phyloP scores from a whole-genome alignment of 164 flowering plant species.

The Macadamia integrifolia region DNA sequence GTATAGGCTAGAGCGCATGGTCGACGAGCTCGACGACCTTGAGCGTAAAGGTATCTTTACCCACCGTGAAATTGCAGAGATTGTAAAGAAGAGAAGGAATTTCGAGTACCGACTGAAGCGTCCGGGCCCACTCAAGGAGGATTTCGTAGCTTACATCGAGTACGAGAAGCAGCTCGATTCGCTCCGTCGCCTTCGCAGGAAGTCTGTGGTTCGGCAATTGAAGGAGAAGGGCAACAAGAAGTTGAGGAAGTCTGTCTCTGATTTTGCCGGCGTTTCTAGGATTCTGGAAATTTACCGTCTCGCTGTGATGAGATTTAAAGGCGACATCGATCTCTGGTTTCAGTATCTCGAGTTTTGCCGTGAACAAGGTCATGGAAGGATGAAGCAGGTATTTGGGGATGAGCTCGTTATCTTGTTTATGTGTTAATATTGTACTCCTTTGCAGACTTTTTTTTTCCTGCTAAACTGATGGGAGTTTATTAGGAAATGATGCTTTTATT shows the following conservation, averaged over 20 bases:
- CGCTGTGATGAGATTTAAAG: constrained; percentile 64
- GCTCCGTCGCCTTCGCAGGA: constrained; percentile 60
- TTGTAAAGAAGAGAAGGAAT: constrained; percentile 66
- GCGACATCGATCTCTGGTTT: constrained; percentile 85
- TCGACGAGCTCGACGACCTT: constrained; percentile 74
- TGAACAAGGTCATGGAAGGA: constrained; percentile 53
- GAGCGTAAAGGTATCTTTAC: constrained; percentile 60
- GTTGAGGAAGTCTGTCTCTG: constrained; percentile 43
- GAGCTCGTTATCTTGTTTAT: not conserved
- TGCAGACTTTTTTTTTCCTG: not conserved
- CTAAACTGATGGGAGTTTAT: not conserved
- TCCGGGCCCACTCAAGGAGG: constrained; percentile 70
- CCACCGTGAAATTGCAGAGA: constrained; percentile 53
- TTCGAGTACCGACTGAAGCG: constrained; percentile 88
- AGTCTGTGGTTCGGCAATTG: constrained; percentile 26
- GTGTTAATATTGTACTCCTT: no score
- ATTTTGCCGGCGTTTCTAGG: constrained; percentile 52
- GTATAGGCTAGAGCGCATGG: constrained; percentile 73
- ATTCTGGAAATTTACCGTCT: constrained; percentile 53
- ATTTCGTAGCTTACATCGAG: constrained; percentile 72
- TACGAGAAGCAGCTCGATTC: constrained; percentile 71
- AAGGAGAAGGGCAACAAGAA: constrained; percentile 15
- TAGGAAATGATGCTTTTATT: not conserved
- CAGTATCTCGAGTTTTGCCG: constrained; percentile 79
- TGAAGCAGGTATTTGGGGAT: constrained; percentile 58